Base-by-base conservation (phyloP, 371 early-diverging fungal genomes). In the Apophysomyces variabilis region DNA sequence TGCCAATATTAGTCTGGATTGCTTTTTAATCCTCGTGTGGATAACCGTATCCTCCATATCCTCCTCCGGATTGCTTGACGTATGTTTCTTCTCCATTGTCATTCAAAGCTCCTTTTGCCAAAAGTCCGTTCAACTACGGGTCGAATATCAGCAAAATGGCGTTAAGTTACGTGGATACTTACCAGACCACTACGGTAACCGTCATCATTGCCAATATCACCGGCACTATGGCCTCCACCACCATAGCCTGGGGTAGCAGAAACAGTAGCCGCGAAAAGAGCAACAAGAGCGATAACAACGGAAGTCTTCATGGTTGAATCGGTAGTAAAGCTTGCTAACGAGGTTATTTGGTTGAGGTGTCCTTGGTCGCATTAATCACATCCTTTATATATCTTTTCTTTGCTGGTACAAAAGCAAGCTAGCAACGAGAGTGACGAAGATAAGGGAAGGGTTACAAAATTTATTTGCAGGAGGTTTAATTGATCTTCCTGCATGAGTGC, bases 201-300 rank as follows among this genome's bases (percentile, higher is more conserved):
- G 38, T 61, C 66, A 9, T 38, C 61, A 12, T 66, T 66, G 39
- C 57, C 57, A 56, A 26, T 66, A 7, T 56, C 61, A 61, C 16
- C 44, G 50, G 46, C 66, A 58, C 35, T n/a, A 16, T 43, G 36
- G 38, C 37, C 37, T 41, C 41, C 61, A 61, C 39, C 62, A 60
- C 46, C 45, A 44, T 37, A 13, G 38, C 41, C 44, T n/a, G 58
- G 41, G 38, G 38, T 50, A 59, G 60, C 58, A 47, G 35, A 54
- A 16, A 47, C 66, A 45, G 21, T 60, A 59, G 60, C 59, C 35
- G 66, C 43, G 38, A 65, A 59, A 45, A 65, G 46, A 7, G 59
- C 46, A 59, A 47, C 58, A 37, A 47, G 13, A 39, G 47, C 60
- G 60, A 59, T 12, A 13, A 59, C 18, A 38, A n/a, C 7, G 35